These are phyloP conservation scores for Pythium volutum DNA, from an alignment of 352 stramenopile genomes.

Conservation along the genomic window DNA sequence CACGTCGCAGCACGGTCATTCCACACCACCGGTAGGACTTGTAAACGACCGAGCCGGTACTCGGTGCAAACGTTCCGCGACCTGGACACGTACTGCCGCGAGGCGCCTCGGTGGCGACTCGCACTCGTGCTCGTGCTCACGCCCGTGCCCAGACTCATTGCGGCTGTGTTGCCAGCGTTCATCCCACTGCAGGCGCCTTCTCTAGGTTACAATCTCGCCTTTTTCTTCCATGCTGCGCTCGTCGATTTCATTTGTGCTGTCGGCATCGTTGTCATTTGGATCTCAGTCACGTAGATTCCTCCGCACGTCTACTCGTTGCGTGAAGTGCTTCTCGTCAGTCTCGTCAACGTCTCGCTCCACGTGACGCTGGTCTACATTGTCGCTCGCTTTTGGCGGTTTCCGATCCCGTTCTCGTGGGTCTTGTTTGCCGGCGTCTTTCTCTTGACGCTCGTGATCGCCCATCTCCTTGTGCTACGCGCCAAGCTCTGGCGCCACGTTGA, in stretches of 20 bases:
- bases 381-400: constrained; percentile 10
- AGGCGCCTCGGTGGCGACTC: neutral
- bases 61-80: constrained; percentile 13
- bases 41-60: neutral
- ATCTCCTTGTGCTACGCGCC: constrained; percentile 4
- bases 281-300: neutral
- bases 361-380: neutral
- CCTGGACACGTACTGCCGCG: neutral
- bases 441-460: neutral
- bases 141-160: constrained; percentile 4
- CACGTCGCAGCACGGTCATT: too few relatives aligned
- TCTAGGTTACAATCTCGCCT: neutral
- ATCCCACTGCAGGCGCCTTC: constrained; percentile 3
- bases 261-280: neutral
- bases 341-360: constrained; percentile 3
- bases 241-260: neutral
- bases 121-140: constrained; percentile 10
- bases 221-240: constrained; percentile 5
- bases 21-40: too few relatives aligned
- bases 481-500: neutral
- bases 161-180: constrained; percentile 3
- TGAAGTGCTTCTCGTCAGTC: constrained; percentile 1
- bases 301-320: constrained; percentile 4
- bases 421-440: neutral
- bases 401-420: constrained; percentile 15